Conservation (phyloP, 2,329 filamentous ascomycete genomes). For the Fusarium chuoi region DNA sequence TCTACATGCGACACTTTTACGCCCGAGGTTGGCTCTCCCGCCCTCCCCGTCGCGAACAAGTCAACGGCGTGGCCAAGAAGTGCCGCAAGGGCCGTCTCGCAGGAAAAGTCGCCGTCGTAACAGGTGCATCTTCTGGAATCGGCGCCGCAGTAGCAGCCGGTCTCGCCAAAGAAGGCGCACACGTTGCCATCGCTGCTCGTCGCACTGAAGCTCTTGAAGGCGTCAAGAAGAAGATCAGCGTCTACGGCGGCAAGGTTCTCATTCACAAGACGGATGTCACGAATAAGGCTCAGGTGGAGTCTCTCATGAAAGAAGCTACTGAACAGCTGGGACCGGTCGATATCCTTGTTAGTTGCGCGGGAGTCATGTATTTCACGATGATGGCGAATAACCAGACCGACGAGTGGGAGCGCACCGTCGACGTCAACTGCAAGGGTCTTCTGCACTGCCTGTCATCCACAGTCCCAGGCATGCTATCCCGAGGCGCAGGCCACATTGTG, state of each 20-base stretch:
- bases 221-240: constrained; percentile 69
- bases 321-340: constrained; percentile 77
- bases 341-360: constrained; percentile 82
- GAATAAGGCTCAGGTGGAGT: constrained; percentile 71
- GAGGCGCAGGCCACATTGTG: constrained; percentile 77
- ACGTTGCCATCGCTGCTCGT: constrained; percentile 77
- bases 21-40: constrained; percentile 79
- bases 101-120: constrained; percentile 79
- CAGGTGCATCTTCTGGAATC: constrained; percentile 82
- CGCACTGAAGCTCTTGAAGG: constrained; percentile 74
- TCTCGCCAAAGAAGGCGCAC: constrained; percentile 75
- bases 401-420: constrained; percentile 84
- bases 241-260: constrained; percentile 71
- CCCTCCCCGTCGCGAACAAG: constrained; percentile 63
- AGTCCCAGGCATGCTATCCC: constrained; percentile 76
- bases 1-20: constrained; percentile 83
- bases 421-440: constrained; percentile 88
- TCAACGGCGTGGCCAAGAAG: constrained; percentile 41
- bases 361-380: constrained; percentile 91
- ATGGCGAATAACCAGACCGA: constrained; percentile 80
- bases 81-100: constrained; percentile 66
- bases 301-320: constrained; percentile 68
- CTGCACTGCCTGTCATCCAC: constrained; percentile 76
- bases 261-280: constrained; percentile 79
- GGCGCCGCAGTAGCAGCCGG: constrained; percentile 78